Evolutionary conservation across 257 asterid species (phyloP), one percentile per base, ranked within the genome.

Genomic region (Penstemon davidsonii): DNA sequence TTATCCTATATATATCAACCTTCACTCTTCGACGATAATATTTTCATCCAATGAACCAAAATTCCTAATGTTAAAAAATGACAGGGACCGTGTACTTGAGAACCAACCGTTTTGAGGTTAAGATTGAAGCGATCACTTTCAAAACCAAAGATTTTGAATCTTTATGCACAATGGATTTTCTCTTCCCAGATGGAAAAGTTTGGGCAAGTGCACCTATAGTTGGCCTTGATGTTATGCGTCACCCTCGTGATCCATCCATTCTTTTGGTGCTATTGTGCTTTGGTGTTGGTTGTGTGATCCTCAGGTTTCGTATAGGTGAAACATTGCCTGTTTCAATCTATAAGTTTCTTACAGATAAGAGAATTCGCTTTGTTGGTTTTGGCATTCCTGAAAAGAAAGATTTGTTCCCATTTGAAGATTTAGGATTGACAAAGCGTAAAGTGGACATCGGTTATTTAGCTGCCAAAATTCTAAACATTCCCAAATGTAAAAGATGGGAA

Each of bases 111-210:
- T 92, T 92, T 10, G 98, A 92, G 76, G 95, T 90, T 1, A 89
- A 86, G 68, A 91, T 92, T 0, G 97, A 92, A 83, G 98, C 91
- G 33, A 90, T 92, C 57, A 81, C 89, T 64, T 89, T 90, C 87
- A 92, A 90, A 67, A 73, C 85, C 6, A 85, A 76, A 55, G 90
- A 84, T 66, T 92, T 92, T n/a, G 94, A 90, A 74, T 59, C 78
- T 7, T 56, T 92, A 54, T 92, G 96, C 80, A 45, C 66, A 2
- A 66, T 79, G 76, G 96, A 90, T 84, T 88, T 90, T 61, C 85
- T 92, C 40, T 88, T 92, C 76, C 95, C 97, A 0, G 76, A 84
- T 1, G 93, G 91, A 4, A 83, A 79, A 68, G 53, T 73, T 2
- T 86, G 97, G 97, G 77, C 78, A 10, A 82, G 73, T 38, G 86